phyloP scores from a whole-genome alignment of 257 asterid genomes.

The Apocynum venetum region DNA sequence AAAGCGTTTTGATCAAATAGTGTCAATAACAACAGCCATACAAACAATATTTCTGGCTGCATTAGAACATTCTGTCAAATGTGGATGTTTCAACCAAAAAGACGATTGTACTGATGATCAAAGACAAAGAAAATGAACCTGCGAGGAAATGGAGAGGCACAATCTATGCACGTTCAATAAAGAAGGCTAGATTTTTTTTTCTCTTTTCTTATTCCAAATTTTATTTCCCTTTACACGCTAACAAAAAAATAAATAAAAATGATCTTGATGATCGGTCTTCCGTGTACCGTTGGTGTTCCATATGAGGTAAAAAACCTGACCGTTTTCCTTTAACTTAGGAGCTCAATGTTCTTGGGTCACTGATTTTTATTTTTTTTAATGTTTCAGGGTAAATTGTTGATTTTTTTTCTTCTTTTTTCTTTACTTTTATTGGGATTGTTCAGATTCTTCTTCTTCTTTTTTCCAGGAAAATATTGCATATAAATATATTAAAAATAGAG shows the following conservation, averaged over 20 bases:
- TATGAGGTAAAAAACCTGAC: conserved; percentile 19
- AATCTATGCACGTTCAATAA: conserved; percentile 21
- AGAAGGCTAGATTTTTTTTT: background rate
- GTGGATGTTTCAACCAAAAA: background rate
- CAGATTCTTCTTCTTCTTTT: too few relatives aligned
- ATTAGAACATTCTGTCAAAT: background rate
- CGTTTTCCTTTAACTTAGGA: conserved; percentile 33
- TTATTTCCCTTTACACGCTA: background rate
- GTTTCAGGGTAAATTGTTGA: too few relatives aligned
- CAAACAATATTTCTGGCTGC: background rate
- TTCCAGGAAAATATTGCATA: too few relatives aligned
- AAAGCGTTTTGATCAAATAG: background rate
- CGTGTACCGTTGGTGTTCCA: conserved; percentile 23
- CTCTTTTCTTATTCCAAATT: background rate
- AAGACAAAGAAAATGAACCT: conserved; percentile 23
- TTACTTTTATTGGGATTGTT: too few relatives aligned
- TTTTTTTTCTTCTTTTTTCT: too few relatives aligned
- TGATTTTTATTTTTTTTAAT: too few relatives aligned
- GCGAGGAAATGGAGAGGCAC: conserved; percentile 26
- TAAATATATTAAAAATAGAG: too few relatives aligned
- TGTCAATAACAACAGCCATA: background rate
- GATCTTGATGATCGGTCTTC: conserved; percentile 7
- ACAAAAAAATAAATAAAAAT: background rate
- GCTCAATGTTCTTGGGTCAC: conserved; percentile 6
- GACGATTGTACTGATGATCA: background rate